Evolutionary conservation across 768 basidiomycete genomes (phyloP), one percentile per base, ranked within the genome.

Genomic region (Naganishia kalamii): DNA sequence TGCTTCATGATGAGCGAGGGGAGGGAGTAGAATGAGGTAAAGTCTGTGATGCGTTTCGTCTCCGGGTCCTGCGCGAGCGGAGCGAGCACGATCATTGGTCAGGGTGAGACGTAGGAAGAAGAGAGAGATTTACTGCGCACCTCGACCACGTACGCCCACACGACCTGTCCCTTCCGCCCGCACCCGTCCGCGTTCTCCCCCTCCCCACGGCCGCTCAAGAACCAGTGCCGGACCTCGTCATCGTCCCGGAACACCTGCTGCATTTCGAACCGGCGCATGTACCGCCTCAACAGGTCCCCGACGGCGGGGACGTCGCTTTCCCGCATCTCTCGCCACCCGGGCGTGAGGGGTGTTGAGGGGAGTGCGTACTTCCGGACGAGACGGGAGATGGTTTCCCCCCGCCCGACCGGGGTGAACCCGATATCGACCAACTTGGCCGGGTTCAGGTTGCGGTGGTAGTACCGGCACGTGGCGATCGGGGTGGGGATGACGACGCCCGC

Each of bases 91-190:
- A 49, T 7, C 21, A 29, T 21, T 15, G 33, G 29, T 30, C 52
- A 40, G 23, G 59, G 23, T 25, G 52, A 25, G 33, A 19, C 32
- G 29, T 17, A 32, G 37, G 12, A 51, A 29, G n/a, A 21, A 65
- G 13, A n/a, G 27, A 30, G 23, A 44, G 7, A 7, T 2, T 17
- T 13, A 12, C 8, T 10, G 67, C 81, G 60, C 65, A 88, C 94
- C 85, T 98, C 93, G 49, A 96, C 89, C 33, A 99, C 93, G 72
- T 94, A 98, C 2, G 88, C 82, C 93, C 93, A 99, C 2, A 89
- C 87, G 30, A 98, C 94, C 75, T 98, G 96, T 1, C 85, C 86
- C 8, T 84, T 79, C 69, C 89, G 82, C 23, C 63, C 57, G 73
- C 87, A 73, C 72, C 74, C 84, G 78, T 67, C 76, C 41, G 78